These are phyloP conservation scores for Calonectria pseudoreteaudii DNA, from an alignment of 2,329 filamentous ascomycete species.

Conservation along the genomic window DNA sequence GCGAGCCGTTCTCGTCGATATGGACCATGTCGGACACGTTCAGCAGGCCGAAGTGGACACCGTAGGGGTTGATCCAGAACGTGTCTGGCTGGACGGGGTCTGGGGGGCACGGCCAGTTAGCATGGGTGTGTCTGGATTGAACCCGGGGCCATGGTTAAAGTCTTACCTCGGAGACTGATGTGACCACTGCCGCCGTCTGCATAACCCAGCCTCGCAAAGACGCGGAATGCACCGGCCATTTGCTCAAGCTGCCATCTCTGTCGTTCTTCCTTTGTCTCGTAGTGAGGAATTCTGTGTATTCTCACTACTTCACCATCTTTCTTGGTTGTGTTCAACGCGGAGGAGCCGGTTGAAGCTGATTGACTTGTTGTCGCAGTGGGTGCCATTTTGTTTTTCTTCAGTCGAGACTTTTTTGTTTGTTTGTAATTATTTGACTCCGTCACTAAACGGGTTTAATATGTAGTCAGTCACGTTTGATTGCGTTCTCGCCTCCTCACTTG, in stretches of 20 bases:
- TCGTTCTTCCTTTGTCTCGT: slow-evolving; percentile 35
- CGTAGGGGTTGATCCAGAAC: slow-evolving; percentile 68
- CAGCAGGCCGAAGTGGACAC: slow-evolving; percentile 73
- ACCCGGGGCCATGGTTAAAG: neutral
- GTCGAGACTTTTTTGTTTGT: neutral
- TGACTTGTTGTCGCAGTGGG: slow-evolving; percentile 21
- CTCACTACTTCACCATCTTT: slow-evolving; percentile 30
- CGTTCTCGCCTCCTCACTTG: neutral
- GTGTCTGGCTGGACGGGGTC: slow-evolving; percentile 49
- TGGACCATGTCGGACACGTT: slow-evolving; percentile 76
- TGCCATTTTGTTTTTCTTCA: slow-evolving; percentile 20
- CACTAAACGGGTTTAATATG: neutral
- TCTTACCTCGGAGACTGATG: slow-evolving; percentile 52
- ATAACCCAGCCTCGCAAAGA: slow-evolving; percentile 60
- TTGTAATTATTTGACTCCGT: neutral
- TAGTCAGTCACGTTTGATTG: neutral
- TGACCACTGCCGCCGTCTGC: slow-evolving; percentile 60
- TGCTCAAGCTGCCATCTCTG: slow-evolving; percentile 51
- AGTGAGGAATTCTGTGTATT: slow-evolving; percentile 35
- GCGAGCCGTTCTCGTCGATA: slow-evolving; percentile 68
- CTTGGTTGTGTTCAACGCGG: slow-evolving; percentile 25
- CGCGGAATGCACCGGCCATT: slow-evolving; percentile 59
- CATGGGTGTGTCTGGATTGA: neutral
- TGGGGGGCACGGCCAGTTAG: slow-evolving; percentile 26
- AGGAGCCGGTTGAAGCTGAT: slow-evolving; percentile 2